Evolutionary conservation across 495 filamentous ascomycete genomes (phyloP), one percentile per base, ranked within the genome.

Genomic region (Hypoxylon rickii): DNA sequence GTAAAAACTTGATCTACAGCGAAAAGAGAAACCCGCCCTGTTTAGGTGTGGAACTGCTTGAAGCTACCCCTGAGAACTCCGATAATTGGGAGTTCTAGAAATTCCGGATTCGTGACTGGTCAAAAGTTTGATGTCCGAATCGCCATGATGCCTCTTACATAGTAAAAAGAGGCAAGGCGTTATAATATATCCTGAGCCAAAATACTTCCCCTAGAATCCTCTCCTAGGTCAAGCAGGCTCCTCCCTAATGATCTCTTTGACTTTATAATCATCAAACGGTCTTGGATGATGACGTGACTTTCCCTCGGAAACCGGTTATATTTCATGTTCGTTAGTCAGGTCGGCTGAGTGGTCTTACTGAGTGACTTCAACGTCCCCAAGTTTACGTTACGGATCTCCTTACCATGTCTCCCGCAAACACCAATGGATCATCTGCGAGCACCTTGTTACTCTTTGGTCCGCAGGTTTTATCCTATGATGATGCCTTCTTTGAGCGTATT

Each of bases 351-450:
- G 16, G 42, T 29, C 42, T 45, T 13, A 32, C 7, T 26, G 11
- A 13, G 8, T 45, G 42, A 45, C 42, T 33, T 45, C 42, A 45
- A 45, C 42, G 42, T 45, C 42, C 19, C 3, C 26, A 11, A 45
- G 26, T 18, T 17, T 45, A 33, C 42, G 2, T 45, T 13, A 16
- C 33, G 19, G 42, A 32, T 16, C 42, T 45, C 15, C 1, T 6
- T 7, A 45, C 7, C 6, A 45, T 45, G 42, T 13, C 42, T 17
- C 7, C 18, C 8, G 15, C 18, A 22, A 31, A 32, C 29, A 16
- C 12, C 29, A 17, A 22, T 17, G 11, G 8, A 3, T 36, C 44
- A 11, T 36, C 44, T 22, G 8, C 16, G 1, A 34, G 31, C 16
- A 36, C 17, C n/a, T n/a, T 46, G 6, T 34, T 36, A 17, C 18